Percentiles rank a stretch among this genome's conserved stretches.
phyloP scores from a whole-genome alignment of 2,329 filamentous ascomycete genomes.

The Cercospora sp. region DNA sequence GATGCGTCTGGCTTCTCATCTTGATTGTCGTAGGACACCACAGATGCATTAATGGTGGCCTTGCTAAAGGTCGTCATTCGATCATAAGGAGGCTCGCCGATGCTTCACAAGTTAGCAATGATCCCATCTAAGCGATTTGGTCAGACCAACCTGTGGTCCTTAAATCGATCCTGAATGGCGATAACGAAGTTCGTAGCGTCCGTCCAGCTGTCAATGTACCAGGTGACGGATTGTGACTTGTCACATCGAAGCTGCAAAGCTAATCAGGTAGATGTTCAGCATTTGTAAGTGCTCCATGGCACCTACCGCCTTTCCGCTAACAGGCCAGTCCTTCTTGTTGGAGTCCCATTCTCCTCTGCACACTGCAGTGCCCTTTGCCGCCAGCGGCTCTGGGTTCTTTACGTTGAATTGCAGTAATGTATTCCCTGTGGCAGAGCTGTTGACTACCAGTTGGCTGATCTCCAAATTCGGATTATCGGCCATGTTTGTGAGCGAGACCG shows the following conservation, averaged over 20 bases:
- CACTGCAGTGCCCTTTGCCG: conserved; percentile 25
- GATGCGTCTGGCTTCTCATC: not conserved
- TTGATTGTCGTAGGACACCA: conserved; percentile 17
- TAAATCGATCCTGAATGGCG: conserved; percentile 32
- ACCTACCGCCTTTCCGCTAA: conserved; percentile 13
- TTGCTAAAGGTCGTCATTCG: conserved; percentile 32
- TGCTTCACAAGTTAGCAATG: conserved; percentile 24
- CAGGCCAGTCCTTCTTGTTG: conserved; percentile 26
- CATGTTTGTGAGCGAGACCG: conserved; percentile 11
- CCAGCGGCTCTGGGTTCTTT: conserved; percentile 34
- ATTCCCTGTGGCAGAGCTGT: conserved; percentile 24
- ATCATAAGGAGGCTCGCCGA: conserved; percentile 36
- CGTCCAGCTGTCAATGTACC: conserved; percentile 28
- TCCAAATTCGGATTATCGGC: conserved; percentile 24
- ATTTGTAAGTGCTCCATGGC: not conserved
- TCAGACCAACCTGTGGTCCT: conserved; percentile 33
- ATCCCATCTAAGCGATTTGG: not conserved
- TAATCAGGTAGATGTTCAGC: conserved; percentile 1
- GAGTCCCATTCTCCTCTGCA: conserved; percentile 32
- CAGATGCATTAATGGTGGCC: conserved; percentile 21
- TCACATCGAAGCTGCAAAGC: conserved; percentile 24
- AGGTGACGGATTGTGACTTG: conserved; percentile 28
- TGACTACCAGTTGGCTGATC: conserved; percentile 26
- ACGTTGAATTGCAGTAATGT: conserved; percentile 33
- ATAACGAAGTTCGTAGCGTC: conserved; percentile 29